Base-by-base conservation (phyloP, 306 rosid genomes). In the Acacia acuminata region DNA sequence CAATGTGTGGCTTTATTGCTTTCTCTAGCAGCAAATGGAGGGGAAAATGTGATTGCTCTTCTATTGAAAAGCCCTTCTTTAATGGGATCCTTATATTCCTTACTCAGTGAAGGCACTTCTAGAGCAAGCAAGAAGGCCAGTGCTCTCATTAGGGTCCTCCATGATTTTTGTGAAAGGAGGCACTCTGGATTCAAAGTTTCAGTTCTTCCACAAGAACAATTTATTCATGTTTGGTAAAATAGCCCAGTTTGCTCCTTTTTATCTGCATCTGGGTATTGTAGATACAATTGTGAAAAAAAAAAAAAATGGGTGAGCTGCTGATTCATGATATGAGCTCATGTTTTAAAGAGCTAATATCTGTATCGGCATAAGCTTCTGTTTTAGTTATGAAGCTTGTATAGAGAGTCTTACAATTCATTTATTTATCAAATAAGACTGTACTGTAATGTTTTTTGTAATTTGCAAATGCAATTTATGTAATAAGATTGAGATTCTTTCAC, bases 91-190 rank as follows among this genome's bases (percentile, higher is more conserved):
- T 84, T 96, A 32, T 96, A 94, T 86, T 89, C 88, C 38, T 69
- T 85, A 77, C 71, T 94, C 8, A 84, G 88, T 36, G 91, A 88
- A 85, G 96, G 97, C 73, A 87, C 99, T 13, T 87, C 87, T 69
- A 74, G 93, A 79, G 91, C 87, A 68, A 81, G 89, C 82, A 92
- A 81, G 79, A 92, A 87, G 83, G 92, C 96, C 9, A 87, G 90
- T 88, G 78, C 89, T 87, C 90, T 95, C 66, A 90, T 95, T 74
- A 88, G 83, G 79, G 51, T 91, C 83, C 90, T 93, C 64, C 97
- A 95, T 65, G 92, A 88, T 58, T 91, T 85, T 84, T 56, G 11
- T 16, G 98, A 93, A 77, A 88, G 85, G 79, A 86, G 88, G 71
- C 79, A 93, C 61, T 83, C 91, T 75, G 86, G 85, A n/a, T 84